A percentile compares a stretch with the other conserved stretches of the same genome.
phyloP scores from a whole-genome alignment of 176 grass and related monocot genomes.

The Poa pratensis region DNA sequence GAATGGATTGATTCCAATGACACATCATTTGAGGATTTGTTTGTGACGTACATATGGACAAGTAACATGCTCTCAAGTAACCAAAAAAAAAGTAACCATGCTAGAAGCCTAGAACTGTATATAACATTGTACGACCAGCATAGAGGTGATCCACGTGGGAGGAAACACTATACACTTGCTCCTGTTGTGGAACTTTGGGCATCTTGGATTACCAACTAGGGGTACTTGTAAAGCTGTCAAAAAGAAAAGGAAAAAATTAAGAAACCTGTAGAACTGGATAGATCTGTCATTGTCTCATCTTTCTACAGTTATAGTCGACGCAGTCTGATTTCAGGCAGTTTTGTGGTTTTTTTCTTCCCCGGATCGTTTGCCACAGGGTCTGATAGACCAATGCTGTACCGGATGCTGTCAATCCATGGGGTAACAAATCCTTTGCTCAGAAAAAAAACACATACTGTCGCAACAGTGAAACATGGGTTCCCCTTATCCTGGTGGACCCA shows the following conservation, averaged over 20 bases:
- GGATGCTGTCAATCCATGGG: no score
- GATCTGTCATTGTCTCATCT: neutral
- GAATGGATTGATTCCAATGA: conserved; percentile 28
- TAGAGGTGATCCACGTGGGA: neutral
- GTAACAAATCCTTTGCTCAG: no score
- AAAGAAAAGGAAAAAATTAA: neutral
- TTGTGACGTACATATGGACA: conserved; percentile 3
- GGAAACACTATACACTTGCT: neutral
- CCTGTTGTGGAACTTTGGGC: conserved; percentile 1
- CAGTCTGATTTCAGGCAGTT: no score
- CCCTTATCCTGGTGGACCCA: no score
- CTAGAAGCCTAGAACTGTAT: conserved; percentile 26
- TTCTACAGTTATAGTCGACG: neutral
- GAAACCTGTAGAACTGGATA: neutral
- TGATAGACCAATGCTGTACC: no score
- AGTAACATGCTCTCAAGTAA: conserved; percentile 1
- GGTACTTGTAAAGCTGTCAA: neutral
- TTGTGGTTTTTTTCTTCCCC: no score
- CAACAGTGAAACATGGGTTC: no score
- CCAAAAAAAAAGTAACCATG: conserved; percentile 7
- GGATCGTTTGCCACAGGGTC: no score
- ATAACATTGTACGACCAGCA: neutral
- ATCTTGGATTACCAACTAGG: neutral
- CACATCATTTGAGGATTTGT: neutral
- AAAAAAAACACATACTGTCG: no score